Percentiles rank a stretch among this genome's conserved stretches.
Evolutionary conservation across 441 rosid species (phyloP).

Genomic region (Gossypium gossypioides): DNA sequence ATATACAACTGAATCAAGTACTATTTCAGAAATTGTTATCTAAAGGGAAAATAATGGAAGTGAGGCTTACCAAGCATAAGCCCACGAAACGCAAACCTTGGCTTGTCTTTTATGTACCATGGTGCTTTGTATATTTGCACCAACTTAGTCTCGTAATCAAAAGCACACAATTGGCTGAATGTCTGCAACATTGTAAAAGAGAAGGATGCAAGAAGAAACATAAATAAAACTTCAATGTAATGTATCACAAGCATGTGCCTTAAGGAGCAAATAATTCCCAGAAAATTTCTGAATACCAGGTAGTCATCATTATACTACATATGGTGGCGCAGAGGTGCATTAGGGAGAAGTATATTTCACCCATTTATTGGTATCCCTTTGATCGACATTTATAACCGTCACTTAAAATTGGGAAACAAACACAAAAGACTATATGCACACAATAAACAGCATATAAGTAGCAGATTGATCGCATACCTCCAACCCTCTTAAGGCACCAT

Average conservation of each 20-base stretch:
- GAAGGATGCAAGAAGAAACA: background rate
- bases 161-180: slow-evolving; percentile 79
- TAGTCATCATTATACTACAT: background rate
- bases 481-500: slow-evolving; percentile 78
- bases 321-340: background rate
- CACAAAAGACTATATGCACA: background rate
- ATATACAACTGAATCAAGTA: slow-evolving; percentile 12
- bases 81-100: slow-evolving; percentile 83
- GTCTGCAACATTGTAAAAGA: slow-evolving; percentile 45
- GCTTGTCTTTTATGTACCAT: slow-evolving; percentile 78
- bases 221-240: background rate
- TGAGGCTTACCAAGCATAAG: slow-evolving; percentile 56
- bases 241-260: background rate
- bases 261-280: background rate
- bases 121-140: slow-evolving; percentile 72
- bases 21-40: background rate
- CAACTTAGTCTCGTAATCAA: slow-evolving; percentile 54
- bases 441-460: background rate
- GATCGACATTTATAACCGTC: background rate
- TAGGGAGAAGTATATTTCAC: background rate
- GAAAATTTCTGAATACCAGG: background rate
- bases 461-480: slow-evolving; percentile 45
- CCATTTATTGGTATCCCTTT: background rate
- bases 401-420: slow-evolving; percentile 2
- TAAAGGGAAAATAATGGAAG: background rate